These are phyloP conservation scores for Agarophyton chilense DNA, from an alignment of 23 red algal genomes.

Conservation along the genomic window DNA sequence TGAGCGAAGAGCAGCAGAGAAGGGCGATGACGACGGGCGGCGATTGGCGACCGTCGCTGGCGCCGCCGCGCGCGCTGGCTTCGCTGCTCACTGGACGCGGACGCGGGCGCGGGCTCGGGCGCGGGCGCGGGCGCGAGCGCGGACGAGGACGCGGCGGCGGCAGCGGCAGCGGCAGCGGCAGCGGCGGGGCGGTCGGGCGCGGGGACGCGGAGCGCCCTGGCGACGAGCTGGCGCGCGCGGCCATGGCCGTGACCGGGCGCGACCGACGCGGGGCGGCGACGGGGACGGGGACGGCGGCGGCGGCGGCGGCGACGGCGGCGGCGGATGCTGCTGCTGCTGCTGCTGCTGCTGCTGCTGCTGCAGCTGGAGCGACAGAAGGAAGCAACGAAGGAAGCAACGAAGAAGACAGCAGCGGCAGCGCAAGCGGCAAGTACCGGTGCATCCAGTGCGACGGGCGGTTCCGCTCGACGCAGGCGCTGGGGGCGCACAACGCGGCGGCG, in stretches of 20 bases:
- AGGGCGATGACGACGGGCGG: background rate
- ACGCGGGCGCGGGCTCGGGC: background rate
- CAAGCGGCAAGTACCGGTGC: constrained; percentile 13
- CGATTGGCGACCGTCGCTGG: background rate
- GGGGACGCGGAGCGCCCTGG: background rate
- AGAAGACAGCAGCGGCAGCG: too few species aligned
- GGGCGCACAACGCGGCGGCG: constrained; percentile 11
- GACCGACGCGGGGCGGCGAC: background rate
- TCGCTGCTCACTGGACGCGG: background rate
- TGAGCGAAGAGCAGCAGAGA: too few species aligned
- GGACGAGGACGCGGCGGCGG: background rate
- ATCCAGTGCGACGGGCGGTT: constrained; percentile 16
- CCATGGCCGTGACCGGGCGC: background rate
- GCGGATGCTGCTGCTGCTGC: too few species aligned
- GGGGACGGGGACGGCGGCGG: background rate
- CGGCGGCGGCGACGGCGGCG: background rate
- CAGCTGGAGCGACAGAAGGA: too few species aligned
- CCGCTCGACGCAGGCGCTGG: constrained; percentile 35
- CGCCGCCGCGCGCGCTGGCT: constrained; percentile 12
- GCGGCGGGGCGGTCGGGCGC: too few species aligned
- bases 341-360: too few species aligned
- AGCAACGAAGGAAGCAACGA: too few species aligned
- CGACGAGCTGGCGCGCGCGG: background rate
- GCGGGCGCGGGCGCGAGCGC: background rate
- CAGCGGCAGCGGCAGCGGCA: background rate